These are phyloP conservation scores for Sisymbrium altissimum DNA, from an alignment of 345 rosid species.

Conservation along the genomic window DNA sequence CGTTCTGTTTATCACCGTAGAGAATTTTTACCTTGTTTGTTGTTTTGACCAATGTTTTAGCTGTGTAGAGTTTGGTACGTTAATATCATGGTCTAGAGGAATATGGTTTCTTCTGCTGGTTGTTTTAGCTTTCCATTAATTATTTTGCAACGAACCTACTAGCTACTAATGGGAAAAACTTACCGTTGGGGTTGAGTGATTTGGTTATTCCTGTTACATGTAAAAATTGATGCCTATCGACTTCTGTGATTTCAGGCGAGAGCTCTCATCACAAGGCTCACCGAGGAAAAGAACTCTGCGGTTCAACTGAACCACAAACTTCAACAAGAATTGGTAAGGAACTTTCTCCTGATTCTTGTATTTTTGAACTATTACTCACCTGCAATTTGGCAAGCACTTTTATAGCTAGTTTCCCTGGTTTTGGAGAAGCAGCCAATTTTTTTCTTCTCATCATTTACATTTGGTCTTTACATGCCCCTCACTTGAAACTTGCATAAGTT, in stretches of 20 bases:
- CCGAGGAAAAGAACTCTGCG: constrained; percentile 52
- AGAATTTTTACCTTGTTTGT: background rate
- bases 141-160: background rate
- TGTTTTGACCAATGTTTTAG: background rate
- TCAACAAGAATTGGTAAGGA: constrained; percentile 64
- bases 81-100: background rate
- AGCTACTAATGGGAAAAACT: background rate
- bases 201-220: background rate
- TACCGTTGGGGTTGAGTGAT: background rate
- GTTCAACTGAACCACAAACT: constrained; percentile 50
- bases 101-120: constrained; percentile 1
- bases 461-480: background rate
- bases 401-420: background rate
- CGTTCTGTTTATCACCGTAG: background rate
- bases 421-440: background rate
- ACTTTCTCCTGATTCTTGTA: background rate
- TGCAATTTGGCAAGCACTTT: no score
- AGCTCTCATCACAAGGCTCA: constrained; percentile 52
- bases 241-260: constrained; percentile 44
- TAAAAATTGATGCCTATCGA: background rate
- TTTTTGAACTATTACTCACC: background rate
- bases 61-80: background rate
- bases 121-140: background rate
- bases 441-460: no score
- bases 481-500: background rate